Evolutionary conservation across 2,329 filamentous ascomycete genomes (phyloP), one percentile per base, ranked within the genome.

Genomic region (Fusarium buxicola): DNA sequence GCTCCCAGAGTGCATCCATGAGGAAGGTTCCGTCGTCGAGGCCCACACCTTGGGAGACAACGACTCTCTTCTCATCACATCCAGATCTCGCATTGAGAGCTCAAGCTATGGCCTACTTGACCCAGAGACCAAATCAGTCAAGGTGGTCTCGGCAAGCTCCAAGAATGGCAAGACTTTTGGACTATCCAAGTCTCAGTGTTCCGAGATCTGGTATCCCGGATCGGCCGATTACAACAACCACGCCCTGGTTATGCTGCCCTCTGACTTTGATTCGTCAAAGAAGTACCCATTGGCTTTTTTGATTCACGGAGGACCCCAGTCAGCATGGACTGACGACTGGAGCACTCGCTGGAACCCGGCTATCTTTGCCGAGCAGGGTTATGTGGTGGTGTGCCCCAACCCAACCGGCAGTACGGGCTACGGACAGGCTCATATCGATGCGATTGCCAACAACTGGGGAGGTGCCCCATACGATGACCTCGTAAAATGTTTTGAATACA

Each of bases 281-380:
- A 92, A 86, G 63, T 96, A 94, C 70, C 92, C 92, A 0, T 81
- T 96, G 5, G 86, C 90, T 2, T 89, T 93, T 72, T 79, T 94
- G 36, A 91, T 96, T 61, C 92, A 96, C 71, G 92, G 92, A 51
- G 92, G 92, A 0, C 92, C 92, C 0, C 91, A 95, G 74, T 86
- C 88, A 18, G 86, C 91, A 0, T 94, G 91, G 89, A 79, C 76
- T 28, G 89, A 95, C 70, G 81, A 83, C 25, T 96, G 92, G 91
- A 90, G 85, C 73, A 92, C 89, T 3, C 83, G 92, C 15, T 96
- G 92, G 92, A 96, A 96, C 73, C 89, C 91, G 2, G 91, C 91
- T 58, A 84, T 94, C 9, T 96, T 92, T 72, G 92, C 92, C 4
- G 92, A 96, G 74, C 91, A 94, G 77, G 92, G 92, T 40, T 96